Evolutionary conservation across 495 filamentous ascomycete genomes (phyloP), one percentile per base, ranked within the genome.

Genomic region (Xylaria intraflava): DNA sequence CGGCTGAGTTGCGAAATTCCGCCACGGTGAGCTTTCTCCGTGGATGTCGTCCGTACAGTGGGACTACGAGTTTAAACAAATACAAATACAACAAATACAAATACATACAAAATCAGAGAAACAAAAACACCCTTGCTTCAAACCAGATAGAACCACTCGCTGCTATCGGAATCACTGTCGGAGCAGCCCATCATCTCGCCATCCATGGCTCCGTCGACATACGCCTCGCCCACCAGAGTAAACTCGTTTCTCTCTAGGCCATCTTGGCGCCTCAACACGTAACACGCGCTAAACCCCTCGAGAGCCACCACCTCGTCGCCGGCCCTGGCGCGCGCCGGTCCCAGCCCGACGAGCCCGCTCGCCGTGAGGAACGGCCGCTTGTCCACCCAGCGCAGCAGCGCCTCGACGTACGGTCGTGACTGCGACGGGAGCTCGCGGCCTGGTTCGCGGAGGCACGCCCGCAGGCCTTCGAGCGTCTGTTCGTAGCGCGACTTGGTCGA

Each of bases 331-430:
- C 27, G 2, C 35, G 26, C 38, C 1, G 54, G 41, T 8, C 46
- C 54, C 5, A 56, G 45, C 6, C 54, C 54, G 10, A 56, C 47
- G 30, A 50, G 51, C 11, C 54, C 54, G 1, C 23, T 12, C 3
- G 20, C 19, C 26, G 46, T 56, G 6, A 46, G 2, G 20, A 56
- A 50, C 5, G 47, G 40, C 20, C 54, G 46, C 30, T 31, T 49
- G 38, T 46, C 41, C 16, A 27, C 33, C 46, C 42, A 46, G 26
- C 40, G 54, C 38, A 56, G 16, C 47, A 56, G 4, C 1, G 47
- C 23, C 40, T 45, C 47, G 39, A 51, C 22, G 27, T 56, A 56
- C 2, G 38, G 54, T 16, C 54, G 9, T 23, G 47, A n/a, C 14
- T 56, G 24, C 3, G 8, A 14, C 12, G 39, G 31, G 6, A 56